Evolutionary conservation across 352 stramenopile species (phyloP), one percentile per base, ranked within the genome.

Genomic region (Phytopythium mirpurense): DNA sequence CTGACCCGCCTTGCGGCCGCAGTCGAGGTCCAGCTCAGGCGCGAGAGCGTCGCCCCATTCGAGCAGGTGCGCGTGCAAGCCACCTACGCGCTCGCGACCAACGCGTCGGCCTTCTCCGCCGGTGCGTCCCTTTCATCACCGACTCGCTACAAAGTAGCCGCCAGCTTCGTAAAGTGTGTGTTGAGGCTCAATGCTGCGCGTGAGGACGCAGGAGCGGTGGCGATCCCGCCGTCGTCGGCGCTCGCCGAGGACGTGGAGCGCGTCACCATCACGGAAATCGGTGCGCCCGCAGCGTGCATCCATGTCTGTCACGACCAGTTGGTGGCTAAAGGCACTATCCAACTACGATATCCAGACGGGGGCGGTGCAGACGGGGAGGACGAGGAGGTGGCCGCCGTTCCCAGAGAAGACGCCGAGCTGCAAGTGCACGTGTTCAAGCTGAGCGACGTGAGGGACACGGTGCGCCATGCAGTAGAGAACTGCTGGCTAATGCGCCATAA

Each of bases 351-450:
- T 14, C 9, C 10, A 29, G 41, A 47, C 18, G 41, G 8, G 5
- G 10, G 15, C 9, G 1, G 7, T 14, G 1, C 11, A 23, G 2
- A 7, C 5, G 41, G 34, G 10, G 41, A 47, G 5, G 23, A 47
- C 14, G 15, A 31, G 23, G 41, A 38, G 44, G 27, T 9, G 1
- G 48, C 27, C 1, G 56, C 45, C 5, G 59, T 87, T 44, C 47
- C 65, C 18, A 57, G 43, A 4, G 63, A 45, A 16, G 54, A 73
- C 27, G 80, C 76, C 14, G 46, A 83, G 45, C 55, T 91, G 15
- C 53, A 67, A 1, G 63, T 94, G 14, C 73, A 90, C 54, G 69
- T 92, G 15, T 94, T 86, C 55, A 90, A 84, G 37, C 68, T 90
- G 44, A 88, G 68, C 46, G 62, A 86, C 51, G 78, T 84, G 41